Percentiles rank a stretch among this genome's conserved stretches.
These are phyloP conservation scores for Dictyostelium brefeldianum DNA, from an alignment of 78 protist genomes.

Conservation along the genomic window DNA sequence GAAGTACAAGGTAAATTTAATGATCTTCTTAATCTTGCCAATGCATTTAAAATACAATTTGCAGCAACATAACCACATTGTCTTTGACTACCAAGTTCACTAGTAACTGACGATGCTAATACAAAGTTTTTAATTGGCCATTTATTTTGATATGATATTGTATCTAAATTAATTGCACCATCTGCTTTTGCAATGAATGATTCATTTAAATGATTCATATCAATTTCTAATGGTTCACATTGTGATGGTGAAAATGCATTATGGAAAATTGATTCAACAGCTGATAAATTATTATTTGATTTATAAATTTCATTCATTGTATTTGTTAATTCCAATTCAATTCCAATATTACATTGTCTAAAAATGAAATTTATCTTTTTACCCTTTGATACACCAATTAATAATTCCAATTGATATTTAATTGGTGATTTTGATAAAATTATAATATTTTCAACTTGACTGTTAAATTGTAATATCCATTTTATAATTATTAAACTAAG, in stretches of 20 bases:
- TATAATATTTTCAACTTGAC: not conserved
- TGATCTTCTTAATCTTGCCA: not conserved
- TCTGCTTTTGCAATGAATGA: not conserved
- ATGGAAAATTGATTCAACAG: not conserved
- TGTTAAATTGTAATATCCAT: constrained; percentile 18
- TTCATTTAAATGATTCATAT: not conserved
- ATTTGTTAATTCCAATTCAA: not conserved
- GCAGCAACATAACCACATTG: constrained; percentile 12
- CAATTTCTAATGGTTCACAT: not conserved
- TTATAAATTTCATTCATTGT: not conserved
- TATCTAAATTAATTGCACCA: not conserved
- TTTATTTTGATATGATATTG: not conserved
- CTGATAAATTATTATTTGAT: not conserved
- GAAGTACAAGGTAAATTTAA: not conserved
- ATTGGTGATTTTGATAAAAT: constrained; percentile 24
- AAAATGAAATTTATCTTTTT: not conserved
- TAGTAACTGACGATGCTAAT: not conserved
- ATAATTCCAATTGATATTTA: constrained; percentile 36
- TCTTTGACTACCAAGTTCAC: not conserved
- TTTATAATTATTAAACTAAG: constrained; percentile 15
- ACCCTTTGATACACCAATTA: not conserved
- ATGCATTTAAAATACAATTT: not conserved
- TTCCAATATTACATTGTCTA: not conserved
- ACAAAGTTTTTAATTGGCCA: not conserved
- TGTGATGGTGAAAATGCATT: not conserved